phyloP scores from a whole-genome alignment of 2,329 filamentous ascomycete genomes.

The Diaporthe citrichinensis region DNA sequence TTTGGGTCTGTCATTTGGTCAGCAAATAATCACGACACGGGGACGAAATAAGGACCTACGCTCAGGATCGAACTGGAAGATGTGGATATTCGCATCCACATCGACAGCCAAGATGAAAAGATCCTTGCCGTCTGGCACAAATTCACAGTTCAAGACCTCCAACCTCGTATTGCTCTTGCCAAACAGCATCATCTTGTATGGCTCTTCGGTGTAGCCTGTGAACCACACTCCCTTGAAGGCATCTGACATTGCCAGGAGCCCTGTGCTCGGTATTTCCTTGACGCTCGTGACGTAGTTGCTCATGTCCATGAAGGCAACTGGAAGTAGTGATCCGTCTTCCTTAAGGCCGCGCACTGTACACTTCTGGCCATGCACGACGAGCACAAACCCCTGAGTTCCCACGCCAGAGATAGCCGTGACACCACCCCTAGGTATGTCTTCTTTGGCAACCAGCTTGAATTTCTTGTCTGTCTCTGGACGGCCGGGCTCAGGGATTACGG shows the following conservation, averaged over 20 bases:
- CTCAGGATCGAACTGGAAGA: constrained; percentile 95
- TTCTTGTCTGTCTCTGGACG: constrained; percentile 87
- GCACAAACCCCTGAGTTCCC: constrained; percentile 88
- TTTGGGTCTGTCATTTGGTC: constrained; percentile 79
- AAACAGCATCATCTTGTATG: constrained; percentile 94
- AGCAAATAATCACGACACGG: constrained; percentile 41
- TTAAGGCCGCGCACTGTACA: constrained; percentile 97
- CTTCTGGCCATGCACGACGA: constrained; percentile 94
- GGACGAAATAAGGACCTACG: constrained; percentile 68
- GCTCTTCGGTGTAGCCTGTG: constrained; percentile 95
- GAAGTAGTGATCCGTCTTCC: constrained; percentile 91
- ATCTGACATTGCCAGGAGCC: constrained; percentile 89
- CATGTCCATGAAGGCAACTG: constrained; percentile 98
- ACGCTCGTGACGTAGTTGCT: constrained; percentile 91
- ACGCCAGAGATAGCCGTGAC: constrained; percentile 90
- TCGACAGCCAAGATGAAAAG: constrained; percentile 88
- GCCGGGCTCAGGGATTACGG: constrained; percentile 90
- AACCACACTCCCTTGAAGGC: constrained; percentile 97
- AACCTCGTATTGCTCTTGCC: constrained; percentile 86
- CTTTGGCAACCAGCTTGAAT: constrained; percentile 87
- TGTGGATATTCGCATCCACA: constrained; percentile 86
- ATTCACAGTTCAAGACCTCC: constrained; percentile 86
- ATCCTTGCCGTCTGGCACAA: constrained; percentile 87
- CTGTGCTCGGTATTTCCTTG: constrained; percentile 86
- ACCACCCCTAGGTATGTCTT: constrained; percentile 91